These are phyloP conservation scores for Gnaphalium uliginosum DNA, from an alignment of 129 eudicot species.

Conservation along the genomic window DNA sequence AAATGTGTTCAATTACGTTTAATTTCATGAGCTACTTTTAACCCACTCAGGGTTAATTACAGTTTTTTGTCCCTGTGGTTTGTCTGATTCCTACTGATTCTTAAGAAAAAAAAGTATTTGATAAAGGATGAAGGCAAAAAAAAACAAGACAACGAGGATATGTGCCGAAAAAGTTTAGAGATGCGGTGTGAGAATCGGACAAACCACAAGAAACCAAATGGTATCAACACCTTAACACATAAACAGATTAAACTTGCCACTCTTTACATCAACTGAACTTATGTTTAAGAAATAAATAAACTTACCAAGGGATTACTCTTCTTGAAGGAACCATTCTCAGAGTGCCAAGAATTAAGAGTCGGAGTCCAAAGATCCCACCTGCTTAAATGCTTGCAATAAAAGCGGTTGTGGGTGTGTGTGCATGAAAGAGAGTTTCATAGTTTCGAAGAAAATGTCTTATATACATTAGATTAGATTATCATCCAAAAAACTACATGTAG, in stretches of 20 bases:
- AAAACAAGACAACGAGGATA: no score
- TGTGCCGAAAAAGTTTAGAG: no score
- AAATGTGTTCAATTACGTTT: no score
- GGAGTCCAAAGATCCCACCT: conserved; percentile 30
- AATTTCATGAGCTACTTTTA: no score
- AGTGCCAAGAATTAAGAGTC: conserved; percentile 44
- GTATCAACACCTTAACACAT: neutral
- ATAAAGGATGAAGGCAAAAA: no score
- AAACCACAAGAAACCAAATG: neutral
- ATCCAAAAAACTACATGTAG: conserved; percentile 26
- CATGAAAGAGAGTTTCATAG: conserved; percentile 1
- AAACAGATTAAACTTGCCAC: neutral
- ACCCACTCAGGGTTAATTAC: no score
- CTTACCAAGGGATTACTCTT: neutral
- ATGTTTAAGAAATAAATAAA: neutral
- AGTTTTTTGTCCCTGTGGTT: no score
- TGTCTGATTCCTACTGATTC: no score
- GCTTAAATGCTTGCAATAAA: neutral
- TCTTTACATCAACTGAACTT: neutral
- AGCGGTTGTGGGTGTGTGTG: neutral
- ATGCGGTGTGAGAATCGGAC: no score
- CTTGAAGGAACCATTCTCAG: conserved; percentile 42
- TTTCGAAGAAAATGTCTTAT: conserved; percentile 19
- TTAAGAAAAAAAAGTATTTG: no score
- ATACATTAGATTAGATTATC: conserved; percentile 30